Evolutionary conservation across 257 asterid species (phyloP), one percentile per base, ranked within the genome.

Genomic region (Penstemon newberryi): DNA sequence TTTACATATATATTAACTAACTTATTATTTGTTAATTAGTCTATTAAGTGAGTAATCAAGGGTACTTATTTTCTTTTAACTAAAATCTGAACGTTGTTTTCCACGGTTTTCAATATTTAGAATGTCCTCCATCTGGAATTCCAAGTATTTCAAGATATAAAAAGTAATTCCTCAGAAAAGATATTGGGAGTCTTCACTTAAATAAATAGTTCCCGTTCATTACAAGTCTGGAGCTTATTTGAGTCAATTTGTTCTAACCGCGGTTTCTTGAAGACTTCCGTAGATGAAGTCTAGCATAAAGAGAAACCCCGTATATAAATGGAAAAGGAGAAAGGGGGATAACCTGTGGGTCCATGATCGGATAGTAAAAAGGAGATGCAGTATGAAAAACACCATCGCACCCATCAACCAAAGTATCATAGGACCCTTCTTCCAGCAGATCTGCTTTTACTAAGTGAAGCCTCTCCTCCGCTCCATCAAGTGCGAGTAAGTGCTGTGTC

Each of bases 361-460:
- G 66, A 68, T 70, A 75, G 77, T 51, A 85, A 77, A 89, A 92
- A 52, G 98, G 98, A 47, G 98, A 89, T 41, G 96, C 96, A 38
- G 88, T 87, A 69, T 91, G 98, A 67, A 91, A 91, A 70, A 91
- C 96, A n/a, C 92, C 87, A 50, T 86, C 96, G 70, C 98, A 89
- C 13, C 96, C 96, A 19, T 83, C 87, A 69, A 92, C 84, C 5
- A 80, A 79, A 19, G 88, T 77, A 84, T 92, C 96, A 66, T 89
- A 92, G 45, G 96, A 85, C 60, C 98, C 96, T 78, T 89, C 83
- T 79, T 84, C 95, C 52, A 92, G 81, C 10, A 89, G 71, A 77
- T 89, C 62, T 73, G 96, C 96, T 81, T 83, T 86, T 42, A 87
- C 56, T 74, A 92, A 78, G 37, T 84, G 85, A 66, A 91, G 96